Base-by-base conservation (phyloP, 148 eudicot genomes). In the Beta vulgaris region DNA sequence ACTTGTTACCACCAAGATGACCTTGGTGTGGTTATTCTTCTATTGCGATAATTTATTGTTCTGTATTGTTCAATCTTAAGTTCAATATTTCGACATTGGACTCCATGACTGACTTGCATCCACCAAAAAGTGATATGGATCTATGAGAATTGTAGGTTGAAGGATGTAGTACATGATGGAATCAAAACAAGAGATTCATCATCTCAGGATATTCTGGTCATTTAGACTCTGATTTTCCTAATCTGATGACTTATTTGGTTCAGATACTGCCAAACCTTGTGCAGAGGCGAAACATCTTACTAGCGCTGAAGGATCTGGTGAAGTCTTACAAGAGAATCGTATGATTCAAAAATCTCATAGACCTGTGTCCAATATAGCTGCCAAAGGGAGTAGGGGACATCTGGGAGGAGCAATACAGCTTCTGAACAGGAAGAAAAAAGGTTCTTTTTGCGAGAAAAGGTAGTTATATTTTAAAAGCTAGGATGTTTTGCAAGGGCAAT, bases 1-100 rank as follows among this genome's bases (percentile, higher is more conserved):
- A n/a, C n/a, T 58, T 90, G 85, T 78, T 95, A 95, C 79, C 84
- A 86, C 79, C 85, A 75, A 75, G 87, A 84, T 82, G 97, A 95
- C 69, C 79, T 92, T 67, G 71, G 83, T 58, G 48, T 68, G 65
- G 80, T 95, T 78, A 80, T 87, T 83, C 86, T 87, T 75, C 78
- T 82, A 42, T 80, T 95, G 58, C 82, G 75, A 80, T 82, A 88
- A 76, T 83, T 86, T 37, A 76, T 79, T 60, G 65, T 60, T 82
- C 21, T 76, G 53, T 89, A 88, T 69, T 76, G 76, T 43, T 69
- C 88, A 49, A 85, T 95, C 59, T 43, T 85, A 35, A 69, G 71
- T 51, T 86, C 91, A 34, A 87, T 95, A 51, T 77, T 42, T 62
- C 85, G 83, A 90, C 80, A 74, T 35, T 91, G 89, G 71, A 64